Evolutionary conservation across 139 green algal genomes (phyloP), one percentile per base, ranked within the genome.

Genomic region (Raphidocelis subcapitata): DNA sequence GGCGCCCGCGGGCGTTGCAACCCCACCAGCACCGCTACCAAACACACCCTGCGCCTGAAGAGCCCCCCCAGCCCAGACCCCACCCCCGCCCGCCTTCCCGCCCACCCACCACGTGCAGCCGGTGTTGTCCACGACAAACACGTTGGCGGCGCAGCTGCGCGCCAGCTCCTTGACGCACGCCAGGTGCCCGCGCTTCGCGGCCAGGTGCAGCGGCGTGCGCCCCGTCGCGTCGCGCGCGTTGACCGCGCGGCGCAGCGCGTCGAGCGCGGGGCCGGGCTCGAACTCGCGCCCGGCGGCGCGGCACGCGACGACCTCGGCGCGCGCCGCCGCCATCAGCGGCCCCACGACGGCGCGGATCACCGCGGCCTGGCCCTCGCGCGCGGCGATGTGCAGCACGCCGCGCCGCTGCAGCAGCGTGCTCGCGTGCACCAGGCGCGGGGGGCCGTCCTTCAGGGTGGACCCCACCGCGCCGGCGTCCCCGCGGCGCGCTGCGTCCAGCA

Each of bases 151-250:
- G 41, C 41, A 49, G 32, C 49, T 32, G 14, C 71, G 51, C 35
- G 63, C 62, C 49, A 78, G 52, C 26, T 66, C 21, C 36, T 49
- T 24, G 23, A 60, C 62, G 21, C 51, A 72, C 37, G 49, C 62
- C 36, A 78, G 44, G 63, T 78, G 72, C 1, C 72, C 72, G 36
- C 69, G 62, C 72, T 72, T 78, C n/a, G 72, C 72, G 31, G 72
- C 63, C 35, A 78, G 51, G 41, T 72, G 69, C 36, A 78, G 72
- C 1, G 72, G 72, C 15, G 72, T 78, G 33, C 72, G 55, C 2
- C 29, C 24, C 31, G 57, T 67, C 62, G 71, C 15, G 54, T 78
- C 72, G 14, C 63, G 55, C 3, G 51, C 41, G 68, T 78, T 78
- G 24, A 78, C 52, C 60, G 54, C 46, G 12, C 63, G 51, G 0